These are phyloP conservation scores for Beauveria medogensis DNA, from an alignment of 2,329 filamentous ascomycete species.

Conservation along the genomic window DNA sequence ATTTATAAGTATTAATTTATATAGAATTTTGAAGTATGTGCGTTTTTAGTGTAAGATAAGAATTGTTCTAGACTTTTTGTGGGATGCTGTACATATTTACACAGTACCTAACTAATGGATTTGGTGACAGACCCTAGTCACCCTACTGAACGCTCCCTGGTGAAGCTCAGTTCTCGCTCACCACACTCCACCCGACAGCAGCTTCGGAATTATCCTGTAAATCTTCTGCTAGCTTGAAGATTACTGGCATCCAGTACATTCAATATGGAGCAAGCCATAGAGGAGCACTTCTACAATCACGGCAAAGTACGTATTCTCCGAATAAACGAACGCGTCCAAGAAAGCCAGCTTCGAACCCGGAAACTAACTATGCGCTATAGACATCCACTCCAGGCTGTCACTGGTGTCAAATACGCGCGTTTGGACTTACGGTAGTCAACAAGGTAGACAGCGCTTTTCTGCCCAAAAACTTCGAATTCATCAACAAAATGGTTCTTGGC, in stretches of 20 bases:
- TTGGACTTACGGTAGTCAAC: constrained; percentile 54
- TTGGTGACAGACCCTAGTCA: too few species aligned
- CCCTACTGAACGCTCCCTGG: background rate
- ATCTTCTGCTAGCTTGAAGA: background rate
- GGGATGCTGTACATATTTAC: too few species aligned
- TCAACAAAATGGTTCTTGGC: constrained; percentile 51
- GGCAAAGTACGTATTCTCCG: constrained; percentile 20
- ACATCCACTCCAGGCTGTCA: constrained; percentile 36
- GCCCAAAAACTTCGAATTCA: constrained; percentile 60
- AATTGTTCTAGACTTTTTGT: too few species aligned
- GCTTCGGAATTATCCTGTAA: background rate
- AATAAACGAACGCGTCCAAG: background rate
- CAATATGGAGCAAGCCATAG: constrained; percentile 37
- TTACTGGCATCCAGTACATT: background rate
- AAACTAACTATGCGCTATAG: background rate
- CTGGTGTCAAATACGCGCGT: constrained; percentile 52
- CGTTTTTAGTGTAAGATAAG: too few species aligned
- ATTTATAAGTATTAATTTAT: too few species aligned
- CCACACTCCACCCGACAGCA: background rate
- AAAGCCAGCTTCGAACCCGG: background rate
- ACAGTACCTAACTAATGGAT: too few species aligned
- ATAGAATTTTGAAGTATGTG: too few species aligned
- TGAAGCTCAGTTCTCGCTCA: background rate
- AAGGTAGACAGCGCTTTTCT: constrained; percentile 46
- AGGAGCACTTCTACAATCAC: constrained; percentile 43